phyloP scores from a whole-genome alignment of 495 filamentous ascomycete genomes.

The Podospora comata region DNA sequence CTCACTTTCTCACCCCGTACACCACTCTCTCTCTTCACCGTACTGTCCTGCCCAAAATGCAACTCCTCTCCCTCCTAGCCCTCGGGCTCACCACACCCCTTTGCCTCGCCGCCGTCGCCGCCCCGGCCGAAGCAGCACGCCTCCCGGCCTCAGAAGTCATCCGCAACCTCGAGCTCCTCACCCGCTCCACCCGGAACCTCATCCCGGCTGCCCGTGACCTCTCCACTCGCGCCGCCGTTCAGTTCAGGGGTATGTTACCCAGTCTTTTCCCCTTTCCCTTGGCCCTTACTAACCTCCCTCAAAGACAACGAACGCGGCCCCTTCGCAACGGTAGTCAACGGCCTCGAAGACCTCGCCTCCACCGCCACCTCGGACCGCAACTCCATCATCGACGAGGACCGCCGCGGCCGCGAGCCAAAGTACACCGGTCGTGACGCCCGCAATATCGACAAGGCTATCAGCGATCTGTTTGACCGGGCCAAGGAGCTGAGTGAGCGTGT shows the following conservation, averaged over 20 bases:
- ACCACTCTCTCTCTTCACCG: not conserved
- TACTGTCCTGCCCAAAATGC: not conserved
- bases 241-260: not conserved
- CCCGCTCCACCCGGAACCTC: not conserved
- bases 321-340: not conserved
- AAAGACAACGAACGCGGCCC: not conserved
- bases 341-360: not conserved
- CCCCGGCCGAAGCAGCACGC: not conserved
- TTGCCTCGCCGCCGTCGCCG: not conserved
- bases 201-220: not conserved
- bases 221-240: not conserved
- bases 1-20: not conserved
- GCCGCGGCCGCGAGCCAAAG: not conserved
- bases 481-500: not conserved
- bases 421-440: not conserved
- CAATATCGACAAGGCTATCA: not conserved
- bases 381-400: not conserved
- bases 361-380: not conserved
- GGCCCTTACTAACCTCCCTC: too few relatives aligned
- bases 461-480: not conserved
- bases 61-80: not conserved
- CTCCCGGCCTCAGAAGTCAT: conserved; percentile 1
- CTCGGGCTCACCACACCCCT: not conserved
- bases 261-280: too few relatives aligned
- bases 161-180: conserved; percentile 2